A percentile compares a stretch with the other conserved stretches of the same genome.
These are phyloP conservation scores for Fusarium verticillioides DNA, from an alignment of 2,329 filamentous ascomycete genomes.

Conservation along the genomic window DNA sequence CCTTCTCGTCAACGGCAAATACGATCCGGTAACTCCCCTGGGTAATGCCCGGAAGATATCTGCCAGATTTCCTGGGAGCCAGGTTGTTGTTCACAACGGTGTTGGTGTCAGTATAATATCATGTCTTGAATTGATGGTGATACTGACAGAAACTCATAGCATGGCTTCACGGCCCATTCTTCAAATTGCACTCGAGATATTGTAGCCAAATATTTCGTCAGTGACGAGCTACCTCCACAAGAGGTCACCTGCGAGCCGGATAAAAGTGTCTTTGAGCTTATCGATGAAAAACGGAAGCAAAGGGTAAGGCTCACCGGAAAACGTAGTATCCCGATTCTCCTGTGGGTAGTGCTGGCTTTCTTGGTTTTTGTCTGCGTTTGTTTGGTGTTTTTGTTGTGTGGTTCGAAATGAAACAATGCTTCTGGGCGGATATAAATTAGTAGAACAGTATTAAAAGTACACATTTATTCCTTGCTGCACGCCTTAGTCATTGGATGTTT, in stretches of 20 bases:
- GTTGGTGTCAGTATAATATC: neutral
- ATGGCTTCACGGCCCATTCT: fast-evolving
- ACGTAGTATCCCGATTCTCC: neutral
- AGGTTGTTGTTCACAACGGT: neutral
- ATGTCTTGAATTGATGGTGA: neutral
- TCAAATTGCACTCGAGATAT: fast-evolving
- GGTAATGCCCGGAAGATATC: neutral
- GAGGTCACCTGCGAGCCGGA: neutral
- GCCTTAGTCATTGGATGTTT: neutral
- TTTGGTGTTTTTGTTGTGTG: neutral
- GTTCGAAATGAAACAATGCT: neutral
- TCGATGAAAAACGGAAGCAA: fast-evolving
- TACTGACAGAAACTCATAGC: neutral
- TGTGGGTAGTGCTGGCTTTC: neutral
- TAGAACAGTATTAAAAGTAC: neutral
- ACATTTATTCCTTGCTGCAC: neutral
- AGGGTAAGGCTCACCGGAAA: fast-evolving
- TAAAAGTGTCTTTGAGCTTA: fast-evolving
- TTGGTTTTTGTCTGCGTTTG: neutral
- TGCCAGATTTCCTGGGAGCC: neutral
- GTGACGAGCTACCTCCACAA: fast-evolving
- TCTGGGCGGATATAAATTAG: neutral
- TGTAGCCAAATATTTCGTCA: neutral
- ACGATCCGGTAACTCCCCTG: neutral
- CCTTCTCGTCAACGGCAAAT: neutral